These are phyloP conservation scores for Alternaria rosae DNA, from an alignment of 2,329 filamentous ascomycete genomes.

Conservation along the genomic window DNA sequence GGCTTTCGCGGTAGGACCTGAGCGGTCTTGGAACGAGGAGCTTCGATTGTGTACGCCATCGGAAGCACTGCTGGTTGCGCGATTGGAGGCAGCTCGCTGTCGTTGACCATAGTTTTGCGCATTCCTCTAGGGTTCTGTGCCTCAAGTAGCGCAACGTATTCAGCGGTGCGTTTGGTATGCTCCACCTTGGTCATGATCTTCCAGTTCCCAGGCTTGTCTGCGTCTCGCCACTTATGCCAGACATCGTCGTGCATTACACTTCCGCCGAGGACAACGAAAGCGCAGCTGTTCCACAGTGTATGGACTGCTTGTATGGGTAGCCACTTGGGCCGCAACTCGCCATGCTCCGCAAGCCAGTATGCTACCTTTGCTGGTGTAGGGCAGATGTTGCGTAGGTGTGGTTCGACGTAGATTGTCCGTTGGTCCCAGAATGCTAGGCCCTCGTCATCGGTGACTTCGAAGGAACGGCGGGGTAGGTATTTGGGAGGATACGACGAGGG, in stretches of 20 bases:
- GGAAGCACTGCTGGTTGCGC: slow-evolving; percentile 29
- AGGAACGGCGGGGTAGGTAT: slow-evolving; percentile 38
- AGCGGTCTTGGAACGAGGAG: not conserved
- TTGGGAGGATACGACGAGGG: slow-evolving; percentile 40
- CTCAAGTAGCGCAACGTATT: slow-evolving; percentile 38
- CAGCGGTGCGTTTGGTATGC: slow-evolving; percentile 40
- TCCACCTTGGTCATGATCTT: slow-evolving; percentile 48
- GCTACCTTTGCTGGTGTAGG: slow-evolving; percentile 41
- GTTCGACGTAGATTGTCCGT: slow-evolving; percentile 49
- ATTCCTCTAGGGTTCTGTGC: slow-evolving; percentile 30
- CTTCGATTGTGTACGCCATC: not conserved
- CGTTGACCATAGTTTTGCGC: slow-evolving; percentile 14
- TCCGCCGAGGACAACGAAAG: slow-evolving; percentile 46
- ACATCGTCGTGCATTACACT: slow-evolving; percentile 39
- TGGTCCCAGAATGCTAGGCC: slow-evolving; percentile 47
- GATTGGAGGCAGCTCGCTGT: slow-evolving; percentile 23
- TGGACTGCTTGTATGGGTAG: slow-evolving; percentile 46
- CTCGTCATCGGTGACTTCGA: slow-evolving; percentile 34
- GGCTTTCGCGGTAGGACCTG: not conserved
- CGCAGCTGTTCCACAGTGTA: slow-evolving; percentile 42
- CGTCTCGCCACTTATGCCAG: slow-evolving; percentile 42
- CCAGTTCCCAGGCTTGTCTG: slow-evolving; percentile 40
- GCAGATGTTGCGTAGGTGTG: slow-evolving; percentile 42
- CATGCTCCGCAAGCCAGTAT: slow-evolving; percentile 41
- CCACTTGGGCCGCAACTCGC: slow-evolving; percentile 41